Percentiles rank a stretch among this genome's conserved stretches.
phyloP scores from a whole-genome alignment of 208 protist species.

The Leishmania braziliensis region DNA sequence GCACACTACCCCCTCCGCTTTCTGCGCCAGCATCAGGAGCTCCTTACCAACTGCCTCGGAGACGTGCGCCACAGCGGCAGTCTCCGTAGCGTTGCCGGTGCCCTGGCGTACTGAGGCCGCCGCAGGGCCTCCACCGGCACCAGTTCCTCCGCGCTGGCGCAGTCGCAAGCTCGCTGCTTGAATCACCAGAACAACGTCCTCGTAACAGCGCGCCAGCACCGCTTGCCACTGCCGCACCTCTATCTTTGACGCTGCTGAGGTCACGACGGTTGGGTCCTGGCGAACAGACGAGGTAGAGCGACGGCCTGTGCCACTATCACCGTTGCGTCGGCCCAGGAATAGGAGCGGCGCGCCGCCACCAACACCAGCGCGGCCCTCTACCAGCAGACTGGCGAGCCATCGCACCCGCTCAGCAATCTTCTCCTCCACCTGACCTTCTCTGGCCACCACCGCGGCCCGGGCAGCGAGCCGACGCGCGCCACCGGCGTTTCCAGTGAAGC shows the following conservation, averaged over 20 bases:
- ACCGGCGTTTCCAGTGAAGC: neutral
- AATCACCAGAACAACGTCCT: conserved; percentile 21
- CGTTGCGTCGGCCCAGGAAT: neutral
- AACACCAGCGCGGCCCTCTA: conserved; percentile 14
- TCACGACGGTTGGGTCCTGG: neutral
- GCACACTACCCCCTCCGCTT: conserved; percentile 26
- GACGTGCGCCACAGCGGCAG: neutral
- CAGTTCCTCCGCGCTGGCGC: conserved; percentile 21
- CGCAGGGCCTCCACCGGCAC: neutral
- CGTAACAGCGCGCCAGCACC: conserved; percentile 15
- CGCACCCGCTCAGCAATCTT: conserved; percentile 7
- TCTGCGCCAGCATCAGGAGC: conserved; percentile 16
- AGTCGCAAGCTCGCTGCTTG: conserved; percentile 31
- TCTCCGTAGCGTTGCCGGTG: neutral
- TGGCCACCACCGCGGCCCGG: conserved; percentile 22
- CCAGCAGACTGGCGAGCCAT: conserved; percentile 27
- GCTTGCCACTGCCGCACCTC: conserved; percentile 18
- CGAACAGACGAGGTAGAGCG: conserved; percentile 2
- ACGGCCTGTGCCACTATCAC: neutral
- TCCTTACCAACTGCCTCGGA: conserved; percentile 18
- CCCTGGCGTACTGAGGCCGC: neutral
- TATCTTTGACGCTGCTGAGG: neutral
- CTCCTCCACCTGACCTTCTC: conserved; percentile 28
- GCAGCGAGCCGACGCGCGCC: conserved; percentile 21
- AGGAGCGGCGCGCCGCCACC: neutral